These are phyloP conservation scores for Actinomucor elegans DNA, from an alignment of 371 early-diverging fungal genomes.

Conservation along the genomic window DNA sequence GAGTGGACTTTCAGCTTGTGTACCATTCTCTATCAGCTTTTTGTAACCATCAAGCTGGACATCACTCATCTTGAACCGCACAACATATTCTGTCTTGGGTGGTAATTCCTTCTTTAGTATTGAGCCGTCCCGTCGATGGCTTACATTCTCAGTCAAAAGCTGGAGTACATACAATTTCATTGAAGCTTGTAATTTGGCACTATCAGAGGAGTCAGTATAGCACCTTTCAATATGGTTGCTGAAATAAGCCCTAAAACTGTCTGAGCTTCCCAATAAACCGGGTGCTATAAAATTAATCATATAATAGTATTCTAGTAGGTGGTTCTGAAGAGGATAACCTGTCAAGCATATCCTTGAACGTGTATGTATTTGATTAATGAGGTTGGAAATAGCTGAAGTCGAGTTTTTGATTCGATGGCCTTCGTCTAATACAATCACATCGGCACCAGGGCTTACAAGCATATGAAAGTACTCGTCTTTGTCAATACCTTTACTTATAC, in stretches of 20 bases:
- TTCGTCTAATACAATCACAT: constrained; percentile 82
- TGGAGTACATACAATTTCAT: constrained; percentile 15
- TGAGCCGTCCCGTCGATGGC: constrained; percentile 46
- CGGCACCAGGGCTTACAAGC: constrained; percentile 63
- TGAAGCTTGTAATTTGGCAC: constrained; percentile 37
- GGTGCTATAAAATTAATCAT: constrained; percentile 77
- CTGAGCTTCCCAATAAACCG: constrained; percentile 55
- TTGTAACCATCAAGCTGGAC: constrained; percentile 59
- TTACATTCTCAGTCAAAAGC: constrained; percentile 9
- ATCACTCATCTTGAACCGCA: constrained; percentile 59
- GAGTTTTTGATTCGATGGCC: constrained; percentile 83
- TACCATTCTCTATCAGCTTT: not conserved
- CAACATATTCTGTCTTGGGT: constrained; percentile 66
- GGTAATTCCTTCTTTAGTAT: constrained; percentile 61
- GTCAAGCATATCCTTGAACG: constrained; percentile 76
- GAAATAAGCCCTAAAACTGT: constrained; percentile 60
- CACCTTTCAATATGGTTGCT: constrained; percentile 64
- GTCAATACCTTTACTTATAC: not conserved
- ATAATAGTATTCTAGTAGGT: constrained; percentile 64
- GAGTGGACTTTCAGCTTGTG: not conserved
- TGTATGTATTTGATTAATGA: constrained; percentile 51
- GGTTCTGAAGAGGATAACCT: constrained; percentile 90
- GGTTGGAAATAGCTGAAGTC: constrained; percentile 38
- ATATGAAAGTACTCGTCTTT: constrained; percentile 21
- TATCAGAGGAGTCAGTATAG: constrained; percentile 56